These are phyloP conservation scores for Rhizophora apiculata DNA, from an alignment of 345 rosid genomes.

Conservation along the genomic window DNA sequence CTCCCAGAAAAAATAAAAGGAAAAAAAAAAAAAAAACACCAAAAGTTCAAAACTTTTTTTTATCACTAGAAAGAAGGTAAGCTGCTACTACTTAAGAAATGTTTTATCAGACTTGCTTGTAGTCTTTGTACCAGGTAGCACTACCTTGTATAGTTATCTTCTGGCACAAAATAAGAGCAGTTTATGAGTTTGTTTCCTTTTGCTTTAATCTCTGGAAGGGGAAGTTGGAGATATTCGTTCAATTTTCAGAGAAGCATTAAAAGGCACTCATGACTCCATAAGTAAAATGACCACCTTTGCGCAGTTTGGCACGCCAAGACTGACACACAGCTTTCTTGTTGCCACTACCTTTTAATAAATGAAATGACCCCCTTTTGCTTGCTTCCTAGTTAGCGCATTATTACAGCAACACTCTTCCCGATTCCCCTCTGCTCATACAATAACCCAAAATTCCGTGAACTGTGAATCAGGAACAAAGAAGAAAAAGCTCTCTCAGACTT, in stretches of 20 bases:
- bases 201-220: constrained; percentile 1
- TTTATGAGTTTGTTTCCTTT: constrained; percentile 9
- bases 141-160: constrained; percentile 2
- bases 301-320: constrained; percentile 45
- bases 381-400: constrained; percentile 23
- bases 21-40: neutral
- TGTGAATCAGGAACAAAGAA: neutral
- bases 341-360: constrained; percentile 24
- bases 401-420: neutral
- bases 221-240: constrained; percentile 22
- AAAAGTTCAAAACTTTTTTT: too few relatives aligned
- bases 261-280: constrained; percentile 18
- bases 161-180: neutral
- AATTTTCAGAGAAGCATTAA: constrained; percentile 21
- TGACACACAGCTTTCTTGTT: constrained; percentile 40
- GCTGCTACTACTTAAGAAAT: constrained; percentile 2
- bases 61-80: too few relatives aligned
- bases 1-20: neutral
- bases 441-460: neutral
- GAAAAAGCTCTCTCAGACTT: neutral
- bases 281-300: constrained; percentile 25
- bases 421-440: neutral
- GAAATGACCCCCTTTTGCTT: constrained; percentile 20
- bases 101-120: constrained; percentile 2
- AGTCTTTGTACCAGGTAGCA: neutral